Base-by-base conservation (phyloP, 2,329 filamentous ascomycete genomes). In the Salinomyces thailandicus region DNA sequence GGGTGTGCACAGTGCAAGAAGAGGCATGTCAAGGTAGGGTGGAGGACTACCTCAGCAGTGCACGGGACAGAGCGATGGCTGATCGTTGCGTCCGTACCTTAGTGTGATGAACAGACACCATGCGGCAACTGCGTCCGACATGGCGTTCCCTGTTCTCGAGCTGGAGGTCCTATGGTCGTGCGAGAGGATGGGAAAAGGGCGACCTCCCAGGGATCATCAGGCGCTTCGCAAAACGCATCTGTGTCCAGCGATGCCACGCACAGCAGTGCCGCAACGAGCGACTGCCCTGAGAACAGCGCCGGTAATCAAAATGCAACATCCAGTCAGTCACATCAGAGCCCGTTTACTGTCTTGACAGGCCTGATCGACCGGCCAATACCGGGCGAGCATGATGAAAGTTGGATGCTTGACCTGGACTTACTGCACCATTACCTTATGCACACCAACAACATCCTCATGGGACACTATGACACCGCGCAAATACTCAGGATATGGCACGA, bases 1-100 rank as follows among this genome's bases (percentile, higher is more conserved):
- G 40, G 40, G 11, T 57, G 54, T 34, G 49, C 51, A 16, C 54
- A 57, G 34, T 57, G 54, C 36, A 57, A 57, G 35, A 43, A 46
- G 31, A 32, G 54, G 31, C 52, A 54, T 42, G 53, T 57, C 13
- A 57, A 55, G 46, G 51, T 52, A 43, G 17, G 47, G 18, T 31
- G 8, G 7, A 6, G 15, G 6, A 31, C 28, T 31, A n/a, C 20
- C 20, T 24, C n/a, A 7, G 28, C 24, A 36, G 17, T 40, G 15
- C 20, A 24, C 20, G 7, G 20, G 20, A 7, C 27, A 14, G 27
- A 12, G 14, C 11, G 11, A 30, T n/a, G 14, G 27, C 27, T 30
- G 39, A 31, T 36, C 31, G 17, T 24, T 37, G 27, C 27, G 15
- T 30, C 32, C 36, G 33, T 36, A n/a, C n/a, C n/a, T n/a, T n/a